Percentiles rank a stretch among this genome's conserved stretches.
Evolutionary conservation across 148 eudicot genomes (phyloP).

Genomic region (Rhododendron simsii): DNA sequence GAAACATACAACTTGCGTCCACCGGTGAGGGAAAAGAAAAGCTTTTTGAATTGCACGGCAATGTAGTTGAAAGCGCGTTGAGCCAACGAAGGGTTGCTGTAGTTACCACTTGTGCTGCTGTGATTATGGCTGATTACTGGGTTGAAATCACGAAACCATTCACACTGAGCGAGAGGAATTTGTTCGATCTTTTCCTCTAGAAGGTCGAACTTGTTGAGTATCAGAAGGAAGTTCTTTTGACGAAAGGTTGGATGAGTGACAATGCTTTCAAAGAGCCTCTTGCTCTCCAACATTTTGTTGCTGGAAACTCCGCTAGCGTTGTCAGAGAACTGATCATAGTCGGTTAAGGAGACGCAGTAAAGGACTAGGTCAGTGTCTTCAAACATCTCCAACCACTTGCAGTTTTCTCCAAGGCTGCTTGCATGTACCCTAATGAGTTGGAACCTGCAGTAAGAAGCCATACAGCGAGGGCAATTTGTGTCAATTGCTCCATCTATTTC

Average conservation of each 20-base stretch:
- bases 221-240: slow-evolving; percentile 50
- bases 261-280: slow-evolving; percentile 52
- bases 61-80: slow-evolving; percentile 66
- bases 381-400: slow-evolving; percentile 86
- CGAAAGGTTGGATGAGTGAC: slow-evolving; percentile 37
- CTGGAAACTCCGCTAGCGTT: slow-evolving; percentile 31
- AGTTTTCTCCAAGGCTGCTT: slow-evolving; percentile 63
- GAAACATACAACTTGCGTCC: slow-evolving; percentile 68
- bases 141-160: slow-evolving; percentile 76
- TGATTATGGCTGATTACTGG: slow-evolving; percentile 53
- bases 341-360: slow-evolving; percentile 51
- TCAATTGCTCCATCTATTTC: not conserved
- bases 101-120: slow-evolving; percentile 16
- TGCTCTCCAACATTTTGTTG: slow-evolving; percentile 77
- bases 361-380: slow-evolving; percentile 57
- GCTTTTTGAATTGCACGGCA: slow-evolving; percentile 54
- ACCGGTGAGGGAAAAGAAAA: slow-evolving; percentile 42
- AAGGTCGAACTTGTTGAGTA: slow-evolving; percentile 72
- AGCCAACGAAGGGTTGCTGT: slow-evolving; percentile 43
- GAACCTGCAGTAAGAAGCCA: slow-evolving; percentile 30
- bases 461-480: not conserved
- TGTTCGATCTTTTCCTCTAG: slow-evolving; percentile 68
- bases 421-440: slow-evolving; percentile 54
- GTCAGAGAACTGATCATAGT: slow-evolving; percentile 39
- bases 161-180: slow-evolving; percentile 45